Base-by-base conservation (phyloP, 495 filamentous ascomycete species). In the Ramalina peruviana region DNA sequence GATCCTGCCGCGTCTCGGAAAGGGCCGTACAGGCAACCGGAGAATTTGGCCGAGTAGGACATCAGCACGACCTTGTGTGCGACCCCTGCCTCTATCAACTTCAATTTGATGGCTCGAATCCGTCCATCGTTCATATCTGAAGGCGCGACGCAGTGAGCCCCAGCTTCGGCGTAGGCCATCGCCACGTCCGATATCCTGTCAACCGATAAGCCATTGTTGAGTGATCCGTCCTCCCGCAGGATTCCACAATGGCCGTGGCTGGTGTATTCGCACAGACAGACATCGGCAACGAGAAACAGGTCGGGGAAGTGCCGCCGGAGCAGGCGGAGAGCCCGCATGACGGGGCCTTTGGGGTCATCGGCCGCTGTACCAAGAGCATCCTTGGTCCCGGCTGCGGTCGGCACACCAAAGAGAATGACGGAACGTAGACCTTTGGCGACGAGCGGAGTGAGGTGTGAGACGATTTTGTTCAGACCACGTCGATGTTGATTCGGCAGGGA, bases 51-150 rank as follows among this genome's bases (percentile, higher is more conserved):
- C 33, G 88, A 84, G 64, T 98, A 98, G 13, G 87, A 94, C 90
- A 98, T 97, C 20, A 98, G 71, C 46, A 94, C 79, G 9, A 85
- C 78, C 58, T 82, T 83, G 62, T 98, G 92, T 11, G 86, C 85
- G 57, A 97, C 79, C 48, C 88, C 88, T 25, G 82, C 78, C 62
- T 95, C 87, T 46, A 95, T 95, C 51, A 98, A 67, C 67, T 94
- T 95, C 33, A 94, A 74, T 68, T 98, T 98, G 62, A 97, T 98
- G 49, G 88, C 90, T 42, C 88, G 81, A 51, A 98, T 86, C 52
- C 92, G 83, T 39, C 92, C 92, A 60, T 98, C 92, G 62, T 98
- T 98, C 92, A 98, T 98, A 66, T 98, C 92, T 15, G 85, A 92
- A 1, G 92, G 92, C 0, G 92, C 92, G 33, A 98, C 88, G 65